These are phyloP conservation scores for Vaccinium myrtillus DNA, from an alignment of 148 eudicot species.

Conservation along the genomic window DNA sequence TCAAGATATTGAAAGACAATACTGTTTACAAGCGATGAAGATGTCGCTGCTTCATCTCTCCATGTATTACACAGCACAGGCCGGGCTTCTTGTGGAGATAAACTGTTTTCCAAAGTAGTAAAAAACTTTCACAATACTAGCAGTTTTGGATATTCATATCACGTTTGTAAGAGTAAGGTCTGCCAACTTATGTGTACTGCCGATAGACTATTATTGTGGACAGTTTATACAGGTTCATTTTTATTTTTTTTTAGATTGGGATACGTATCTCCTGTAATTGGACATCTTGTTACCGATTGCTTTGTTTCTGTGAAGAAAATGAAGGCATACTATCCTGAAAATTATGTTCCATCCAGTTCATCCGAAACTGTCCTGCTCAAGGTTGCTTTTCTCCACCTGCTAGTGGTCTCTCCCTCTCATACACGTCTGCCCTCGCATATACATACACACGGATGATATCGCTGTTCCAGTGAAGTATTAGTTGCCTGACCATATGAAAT, in stretches of 20 bases:
- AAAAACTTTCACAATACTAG: neutral
- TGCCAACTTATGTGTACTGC: neutral
- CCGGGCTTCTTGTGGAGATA: constrained; percentile 3
- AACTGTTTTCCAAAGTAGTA: constrained; percentile 3
- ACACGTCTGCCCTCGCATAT: too few species aligned
- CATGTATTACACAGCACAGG: neutral
- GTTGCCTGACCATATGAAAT: neutral
- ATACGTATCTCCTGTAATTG: neutral
- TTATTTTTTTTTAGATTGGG: neutral
- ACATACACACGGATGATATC: too few species aligned
- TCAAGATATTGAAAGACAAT: neutral
- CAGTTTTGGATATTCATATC: constrained; percentile 18
- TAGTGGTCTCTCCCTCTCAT: too few species aligned
- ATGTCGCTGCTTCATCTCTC: constrained; percentile 27
- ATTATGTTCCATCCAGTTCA: neutral
- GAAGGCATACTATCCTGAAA: neutral
- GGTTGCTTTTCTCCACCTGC: too few species aligned
- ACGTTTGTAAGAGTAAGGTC: constrained; percentile 12
- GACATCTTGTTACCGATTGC: neutral
- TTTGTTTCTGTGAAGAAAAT: neutral
- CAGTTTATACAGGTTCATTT: neutral
- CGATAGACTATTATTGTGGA: neutral
- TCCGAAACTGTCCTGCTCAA: neutral
- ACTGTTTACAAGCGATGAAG: constrained; percentile 28
- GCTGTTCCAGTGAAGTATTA: neutral